These are phyloP conservation scores for Xylaria sp. DNA, from an alignment of 2,329 filamentous ascomycete genomes.

Conservation along the genomic window DNA sequence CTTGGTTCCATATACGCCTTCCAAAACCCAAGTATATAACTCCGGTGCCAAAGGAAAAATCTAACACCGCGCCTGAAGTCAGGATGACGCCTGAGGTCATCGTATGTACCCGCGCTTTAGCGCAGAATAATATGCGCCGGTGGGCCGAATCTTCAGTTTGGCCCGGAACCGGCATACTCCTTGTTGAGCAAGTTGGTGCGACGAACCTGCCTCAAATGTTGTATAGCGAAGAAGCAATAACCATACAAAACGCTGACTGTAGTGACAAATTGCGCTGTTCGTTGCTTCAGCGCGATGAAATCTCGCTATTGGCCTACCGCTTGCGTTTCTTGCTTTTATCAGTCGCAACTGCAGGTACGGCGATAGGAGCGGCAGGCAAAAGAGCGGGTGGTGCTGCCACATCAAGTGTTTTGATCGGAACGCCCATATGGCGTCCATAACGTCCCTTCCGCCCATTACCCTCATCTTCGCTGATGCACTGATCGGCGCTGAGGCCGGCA, in stretches of 20 bases:
- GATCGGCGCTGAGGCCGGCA: conserved; percentile 90
- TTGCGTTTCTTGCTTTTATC: conserved; percentile 73
- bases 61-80: conserved; percentile 33
- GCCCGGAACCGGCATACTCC: conserved; percentile 4
- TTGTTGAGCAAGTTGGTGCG: conserved; percentile 14
- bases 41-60: conserved; percentile 40
- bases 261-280: neutral
- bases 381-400: conserved; percentile 51
- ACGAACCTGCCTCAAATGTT: conserved; percentile 13
- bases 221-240: conserved; percentile 20
- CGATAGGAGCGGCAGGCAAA: conserved; percentile 57
- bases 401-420: conserved; percentile 70
- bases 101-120: conserved; percentile 25
- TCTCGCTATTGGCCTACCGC: conserved; percentile 54
- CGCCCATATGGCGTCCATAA: conserved; percentile 80
- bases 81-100: conserved; percentile 31
- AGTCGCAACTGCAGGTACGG: conserved; percentile 55
- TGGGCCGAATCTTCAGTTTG: neutral
- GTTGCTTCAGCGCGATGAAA: conserved; percentile 2
- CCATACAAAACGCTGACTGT: conserved; percentile 4
- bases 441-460: conserved; percentile 96
- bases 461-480: conserved; percentile 97
- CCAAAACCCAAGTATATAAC: conserved; percentile 41
- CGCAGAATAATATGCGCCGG: conserved; percentile 12
- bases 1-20: conserved; percentile 44